phyloP scores from a whole-genome alignment of 1,284 basidiomycete genomes.

The Sanghuangporus sanghuang region DNA sequence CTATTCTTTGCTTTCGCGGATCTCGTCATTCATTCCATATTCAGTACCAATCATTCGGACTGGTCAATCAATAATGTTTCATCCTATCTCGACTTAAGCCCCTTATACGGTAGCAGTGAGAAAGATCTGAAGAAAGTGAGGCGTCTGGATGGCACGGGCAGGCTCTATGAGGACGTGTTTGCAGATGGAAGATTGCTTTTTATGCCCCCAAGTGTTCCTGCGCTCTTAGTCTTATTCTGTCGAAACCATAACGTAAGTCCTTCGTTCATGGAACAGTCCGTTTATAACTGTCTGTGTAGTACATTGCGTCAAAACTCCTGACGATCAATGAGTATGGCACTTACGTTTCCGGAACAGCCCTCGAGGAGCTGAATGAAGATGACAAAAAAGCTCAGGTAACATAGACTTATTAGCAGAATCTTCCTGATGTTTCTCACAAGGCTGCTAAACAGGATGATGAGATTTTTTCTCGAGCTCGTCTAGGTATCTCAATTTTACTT shows the following conservation, averaged over 20 bases:
- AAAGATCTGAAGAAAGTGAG: slow-evolving; percentile 72
- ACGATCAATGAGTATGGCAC: slow-evolving; percentile 72
- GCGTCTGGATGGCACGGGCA: slow-evolving; percentile 57
- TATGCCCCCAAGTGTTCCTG: slow-evolving; percentile 73
- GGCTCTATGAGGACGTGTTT: slow-evolving; percentile 64
- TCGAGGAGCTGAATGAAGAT: slow-evolving; percentile 29
- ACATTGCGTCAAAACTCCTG: slow-evolving; percentile 72
- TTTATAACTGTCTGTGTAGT: slow-evolving; percentile 36
- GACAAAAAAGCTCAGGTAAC: slow-evolving; percentile 41
- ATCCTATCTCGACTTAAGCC: slow-evolving; percentile 74
- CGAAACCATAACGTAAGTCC: slow-evolving; percentile 77
- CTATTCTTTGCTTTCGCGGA: slow-evolving; percentile 78
- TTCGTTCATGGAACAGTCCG: background rate
- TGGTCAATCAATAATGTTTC: slow-evolving; percentile 60
- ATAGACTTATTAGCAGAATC: background rate
- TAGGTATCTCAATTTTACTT: slow-evolving; percentile 25
- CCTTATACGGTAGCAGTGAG: slow-evolving; percentile 67
- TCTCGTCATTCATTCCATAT: slow-evolving; percentile 70
- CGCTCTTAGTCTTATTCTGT: slow-evolving; percentile 73
- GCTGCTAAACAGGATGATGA: slow-evolving; percentile 51
- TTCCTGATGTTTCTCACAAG: background rate
- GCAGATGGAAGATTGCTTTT: slow-evolving; percentile 64
- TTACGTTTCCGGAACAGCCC: slow-evolving; percentile 43
- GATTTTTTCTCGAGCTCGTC: slow-evolving; percentile 73
- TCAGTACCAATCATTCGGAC: slow-evolving; percentile 54